Conservation (phyloP, 2,329 filamentous ascomycete genomes). For the Colletotrichum australisinense region DNA sequence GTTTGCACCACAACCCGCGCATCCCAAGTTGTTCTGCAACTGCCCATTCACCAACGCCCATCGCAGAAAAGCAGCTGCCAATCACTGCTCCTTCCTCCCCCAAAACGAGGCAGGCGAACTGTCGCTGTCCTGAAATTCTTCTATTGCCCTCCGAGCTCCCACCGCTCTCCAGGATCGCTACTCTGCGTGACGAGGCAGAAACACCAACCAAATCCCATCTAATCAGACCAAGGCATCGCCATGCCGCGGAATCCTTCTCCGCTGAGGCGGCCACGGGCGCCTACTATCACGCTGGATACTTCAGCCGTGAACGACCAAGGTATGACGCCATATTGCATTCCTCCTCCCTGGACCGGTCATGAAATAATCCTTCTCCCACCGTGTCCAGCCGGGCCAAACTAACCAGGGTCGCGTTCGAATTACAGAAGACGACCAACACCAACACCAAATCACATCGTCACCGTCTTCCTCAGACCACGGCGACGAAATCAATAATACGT, state of each 20-base stretch:
- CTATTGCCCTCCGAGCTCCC: background rate
- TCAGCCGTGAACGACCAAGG: conserved; percentile 37
- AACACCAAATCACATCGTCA: conserved; percentile 16
- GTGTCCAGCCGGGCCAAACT: conserved; percentile 5
- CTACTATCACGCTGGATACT: conserved; percentile 37
- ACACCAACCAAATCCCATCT: background rate
- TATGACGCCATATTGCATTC: conserved; percentile 28
- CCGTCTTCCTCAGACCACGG: conserved; percentile 27
- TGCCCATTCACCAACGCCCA: background rate
- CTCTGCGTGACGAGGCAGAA: background rate
- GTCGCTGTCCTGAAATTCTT: background rate
- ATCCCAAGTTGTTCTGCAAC: background rate
- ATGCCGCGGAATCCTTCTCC: conserved; percentile 28
- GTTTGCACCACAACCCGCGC: conserved; percentile 14
- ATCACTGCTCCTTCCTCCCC: background rate
- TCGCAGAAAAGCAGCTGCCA: background rate
- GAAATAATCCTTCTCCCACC: background rate
- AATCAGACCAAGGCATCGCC: background rate
- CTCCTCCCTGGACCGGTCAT: conserved; percentile 13
- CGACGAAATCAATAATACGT: conserved; percentile 34
- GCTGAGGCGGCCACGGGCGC: conserved; percentile 31
- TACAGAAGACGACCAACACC: conserved; percentile 9
- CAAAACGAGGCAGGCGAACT: background rate
- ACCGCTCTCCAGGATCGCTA: background rate
- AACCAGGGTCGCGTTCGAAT: conserved; percentile 4